Conservation (phyloP, 1,284 basidiomycete species). For the Papiliotrema laurentii region DNA sequence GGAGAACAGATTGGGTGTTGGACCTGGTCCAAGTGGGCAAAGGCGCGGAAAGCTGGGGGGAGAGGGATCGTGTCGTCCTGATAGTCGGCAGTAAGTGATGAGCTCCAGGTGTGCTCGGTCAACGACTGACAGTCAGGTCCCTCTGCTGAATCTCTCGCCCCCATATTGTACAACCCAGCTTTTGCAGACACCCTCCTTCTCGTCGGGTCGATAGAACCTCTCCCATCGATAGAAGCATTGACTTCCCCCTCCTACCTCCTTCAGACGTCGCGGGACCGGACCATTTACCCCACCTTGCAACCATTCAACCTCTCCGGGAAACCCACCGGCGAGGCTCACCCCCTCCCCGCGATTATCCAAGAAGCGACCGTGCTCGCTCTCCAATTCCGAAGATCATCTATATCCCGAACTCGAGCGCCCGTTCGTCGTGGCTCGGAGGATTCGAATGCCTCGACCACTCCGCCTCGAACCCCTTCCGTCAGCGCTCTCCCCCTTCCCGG, state of each 20-base stretch:
- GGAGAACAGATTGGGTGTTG: constrained; percentile 25
- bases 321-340: constrained; percentile 10
- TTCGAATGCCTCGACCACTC: constrained; percentile 5
- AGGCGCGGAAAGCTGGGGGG: constrained; percentile 25
- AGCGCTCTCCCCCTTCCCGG: background rate
- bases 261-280: constrained; percentile 11
- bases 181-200: constrained; percentile 34
- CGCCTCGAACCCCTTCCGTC: constrained; percentile 4
- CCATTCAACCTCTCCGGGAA: constrained; percentile 15
- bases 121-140: constrained; percentile 23
- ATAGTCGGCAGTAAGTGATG: constrained; percentile 36
- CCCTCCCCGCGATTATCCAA: constrained; percentile 22
- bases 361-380: constrained; percentile 23
- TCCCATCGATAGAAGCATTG: constrained; percentile 32
- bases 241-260: constrained; percentile 30
- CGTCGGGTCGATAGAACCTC: constrained; percentile 22
- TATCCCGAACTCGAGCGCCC: background rate
- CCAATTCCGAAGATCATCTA: constrained; percentile 13
- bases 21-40: constrained; percentile 22
- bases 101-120: too few species aligned
- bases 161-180: constrained; percentile 29
- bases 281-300: constrained; percentile 34
- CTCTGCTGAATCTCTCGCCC: constrained; percentile 23
- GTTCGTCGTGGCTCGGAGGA: constrained; percentile 9
- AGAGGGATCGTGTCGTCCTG: constrained; percentile 24